Conservation (phyloP, 208 protist species). For the Vickermania ingenoplastis region DNA sequence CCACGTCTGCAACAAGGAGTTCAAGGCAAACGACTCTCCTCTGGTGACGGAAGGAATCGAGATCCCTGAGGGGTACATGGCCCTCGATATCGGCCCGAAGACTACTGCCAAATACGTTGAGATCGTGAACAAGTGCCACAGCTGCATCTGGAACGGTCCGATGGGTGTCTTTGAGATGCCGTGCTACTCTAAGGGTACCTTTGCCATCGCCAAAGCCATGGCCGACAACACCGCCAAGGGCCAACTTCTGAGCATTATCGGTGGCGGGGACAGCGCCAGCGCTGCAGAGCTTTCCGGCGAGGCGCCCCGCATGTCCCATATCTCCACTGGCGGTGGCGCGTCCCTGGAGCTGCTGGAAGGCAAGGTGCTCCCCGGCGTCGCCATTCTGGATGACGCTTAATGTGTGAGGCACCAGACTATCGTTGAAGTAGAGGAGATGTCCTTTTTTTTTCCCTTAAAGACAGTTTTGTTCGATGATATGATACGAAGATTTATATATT, state of each 20-base stretch:
- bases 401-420: no score
- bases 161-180: constrained; percentile 97
- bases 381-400: constrained; percentile 69
- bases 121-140: constrained; percentile 80
- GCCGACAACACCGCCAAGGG: constrained; percentile 41
- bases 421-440: no score
- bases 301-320: constrained; percentile 89
- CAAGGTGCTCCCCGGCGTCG: constrained; percentile 85
- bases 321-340: constrained; percentile 97
- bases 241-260: constrained; percentile 65
- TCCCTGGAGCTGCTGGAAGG: constrained; percentile 98
- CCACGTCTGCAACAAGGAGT: constrained; percentile 89
- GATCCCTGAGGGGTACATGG: constrained; percentile 86
- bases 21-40: constrained; percentile 1
- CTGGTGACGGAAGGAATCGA: constrained; percentile 12
- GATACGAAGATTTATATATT: no score
- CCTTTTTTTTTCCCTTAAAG: no score
- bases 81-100: constrained; percentile 95
- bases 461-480: no score
- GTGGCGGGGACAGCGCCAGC: constrained; percentile 95
- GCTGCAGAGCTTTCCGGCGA: constrained; percentile 70
- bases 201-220: constrained; percentile 78
- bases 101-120: constrained; percentile 74
- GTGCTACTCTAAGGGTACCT: constrained; percentile 92
- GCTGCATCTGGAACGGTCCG: constrained; percentile 96